Percentiles rank a stretch among this genome's conserved stretches.
phyloP scores from a whole-genome alignment of 2,329 filamentous ascomycete species.

The Hymenoscyphus infarciens region DNA sequence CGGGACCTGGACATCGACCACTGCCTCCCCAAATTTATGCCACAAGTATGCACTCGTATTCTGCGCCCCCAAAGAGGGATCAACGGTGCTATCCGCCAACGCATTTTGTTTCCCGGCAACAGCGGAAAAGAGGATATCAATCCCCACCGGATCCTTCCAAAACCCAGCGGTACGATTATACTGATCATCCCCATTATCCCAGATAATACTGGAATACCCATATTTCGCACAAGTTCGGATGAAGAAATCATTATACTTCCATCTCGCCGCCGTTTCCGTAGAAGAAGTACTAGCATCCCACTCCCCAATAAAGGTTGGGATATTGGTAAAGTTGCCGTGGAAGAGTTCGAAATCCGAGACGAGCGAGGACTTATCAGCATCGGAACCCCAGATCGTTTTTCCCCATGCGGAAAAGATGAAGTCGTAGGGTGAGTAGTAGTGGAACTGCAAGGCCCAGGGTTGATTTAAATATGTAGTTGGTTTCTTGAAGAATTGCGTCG shows the following conservation, averaged over 20 bases:
- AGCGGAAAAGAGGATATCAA: constrained; percentile 47
- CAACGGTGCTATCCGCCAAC: constrained; percentile 50
- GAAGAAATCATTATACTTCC: constrained; percentile 56
- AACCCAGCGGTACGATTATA: constrained; percentile 46
- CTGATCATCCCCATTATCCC: constrained; percentile 58
- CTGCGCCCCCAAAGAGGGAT: constrained; percentile 44
- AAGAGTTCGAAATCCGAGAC: constrained; percentile 48
- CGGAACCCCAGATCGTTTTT: constrained; percentile 57
- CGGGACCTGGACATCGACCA: constrained; percentile 43
- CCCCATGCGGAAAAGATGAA: constrained; percentile 51
- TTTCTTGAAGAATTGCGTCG: constrained; percentile 50
- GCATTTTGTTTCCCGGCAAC: constrained; percentile 44
- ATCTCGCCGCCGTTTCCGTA: constrained; percentile 53
- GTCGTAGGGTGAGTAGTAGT: constrained; percentile 57
- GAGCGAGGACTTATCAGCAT: constrained; percentile 48
- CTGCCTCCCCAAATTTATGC: constrained; percentile 45
- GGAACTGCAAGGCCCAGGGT: constrained; percentile 58
- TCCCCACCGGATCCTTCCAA: constrained; percentile 49
- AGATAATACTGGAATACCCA: constrained; percentile 49
- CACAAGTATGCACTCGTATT: constrained; percentile 52
- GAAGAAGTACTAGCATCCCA: constrained; percentile 48
- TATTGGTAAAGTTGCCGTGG: constrained; percentile 50
- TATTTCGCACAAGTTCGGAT: constrained; percentile 46
- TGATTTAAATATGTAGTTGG: constrained; percentile 47
- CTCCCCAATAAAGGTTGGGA: constrained; percentile 56